Conservation (phyloP, 2,329 filamentous ascomycete genomes). For the Rhinocladiella mackenziei region DNA sequence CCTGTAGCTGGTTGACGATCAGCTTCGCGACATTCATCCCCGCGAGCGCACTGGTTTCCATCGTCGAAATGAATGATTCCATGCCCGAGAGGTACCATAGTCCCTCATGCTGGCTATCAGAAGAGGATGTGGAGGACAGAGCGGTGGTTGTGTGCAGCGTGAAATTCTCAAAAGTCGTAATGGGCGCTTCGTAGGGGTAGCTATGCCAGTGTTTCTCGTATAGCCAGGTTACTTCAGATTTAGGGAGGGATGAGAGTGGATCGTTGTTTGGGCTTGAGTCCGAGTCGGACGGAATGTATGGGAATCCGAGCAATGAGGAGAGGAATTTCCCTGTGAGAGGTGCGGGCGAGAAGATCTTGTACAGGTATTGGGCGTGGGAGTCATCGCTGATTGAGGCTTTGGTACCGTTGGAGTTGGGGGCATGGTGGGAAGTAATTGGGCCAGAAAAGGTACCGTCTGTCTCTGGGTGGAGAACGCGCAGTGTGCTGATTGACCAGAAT, state of each 20-base stretch:
- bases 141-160: slow-evolving; percentile 35
- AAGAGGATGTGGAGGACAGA: too few species aligned
- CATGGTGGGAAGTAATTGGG: slow-evolving; percentile 1
- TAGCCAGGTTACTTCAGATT: slow-evolving; percentile 65
- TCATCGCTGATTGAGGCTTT: slow-evolving; percentile 2
- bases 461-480: slow-evolving; percentile 60
- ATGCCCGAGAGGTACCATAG: slow-evolving; percentile 64
- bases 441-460: slow-evolving; percentile 27
- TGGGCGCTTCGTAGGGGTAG: slow-evolving; percentile 80
- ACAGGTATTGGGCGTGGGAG: slow-evolving; percentile 46
- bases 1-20: slow-evolving; percentile 45
- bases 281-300: slow-evolving; percentile 22
- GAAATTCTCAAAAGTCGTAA: slow-evolving; percentile 81
- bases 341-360: slow-evolving; percentile 63
- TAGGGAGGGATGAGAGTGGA: slow-evolving; percentile 30
- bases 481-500: slow-evolving; percentile 81
- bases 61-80: slow-evolving; percentile 91
- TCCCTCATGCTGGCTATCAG: too few species aligned
- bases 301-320: slow-evolving; percentile 46
- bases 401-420: neutral
- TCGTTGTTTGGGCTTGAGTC: slow-evolving; percentile 31
- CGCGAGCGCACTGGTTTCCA: slow-evolving; percentile 94
- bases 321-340: slow-evolving; percentile 48
- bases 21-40: slow-evolving; percentile 61
- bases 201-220: slow-evolving; percentile 73